Evolutionary conservation across 2,329 filamentous ascomycete genomes (phyloP), one percentile per base, ranked within the genome.

Genomic region (Calonectria hongkongensis): DNA sequence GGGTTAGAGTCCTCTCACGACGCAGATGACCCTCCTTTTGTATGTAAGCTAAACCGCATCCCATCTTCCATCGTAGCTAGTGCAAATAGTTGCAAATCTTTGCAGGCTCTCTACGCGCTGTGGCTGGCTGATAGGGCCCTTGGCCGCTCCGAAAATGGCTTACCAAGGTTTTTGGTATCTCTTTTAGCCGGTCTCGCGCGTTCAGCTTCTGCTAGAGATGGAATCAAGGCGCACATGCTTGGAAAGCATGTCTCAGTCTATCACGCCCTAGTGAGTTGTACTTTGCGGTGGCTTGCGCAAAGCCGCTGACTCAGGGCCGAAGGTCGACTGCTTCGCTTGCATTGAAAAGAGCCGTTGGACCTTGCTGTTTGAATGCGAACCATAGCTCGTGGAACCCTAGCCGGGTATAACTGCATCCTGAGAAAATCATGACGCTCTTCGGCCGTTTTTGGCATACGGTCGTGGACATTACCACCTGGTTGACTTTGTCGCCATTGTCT

Each of bases 361-460:
- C 10, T 1, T 2, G n/a, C 15, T 10, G 7, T 36, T 25, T 27
- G 33, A 27, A 10, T 6, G n/a, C 36, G 21, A 25, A n/a, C 21
- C 21, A 16, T 25, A 41, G 6, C 7, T 41, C n/a, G 6, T 41
- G n/a, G 18, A 39, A 27, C 33, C 51, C 51, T 41, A 12, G 13
- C 7, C 21, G 54, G 33, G 13, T 41, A 56, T 3, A 25, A 33
- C 30, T 33, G 30, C 30, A 33, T 33, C 1, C 30, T 15, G 18
- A 2, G 3, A 9, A 16, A 25, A 58, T 41, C n/a, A 16, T 77
- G 75, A 72, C 73, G 8, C 73, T 77, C n/a, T 45, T 77, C 3
- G 51, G 65, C 27, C 72, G 75, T 8, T 66, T 77, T n/a, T 77
- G 75, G 75, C 73, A 77, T 50, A 51, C 72, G 13, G 70, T 74